Conservation (phyloP, 257 asterid genomes). For the Primulina tabacum region DNA sequence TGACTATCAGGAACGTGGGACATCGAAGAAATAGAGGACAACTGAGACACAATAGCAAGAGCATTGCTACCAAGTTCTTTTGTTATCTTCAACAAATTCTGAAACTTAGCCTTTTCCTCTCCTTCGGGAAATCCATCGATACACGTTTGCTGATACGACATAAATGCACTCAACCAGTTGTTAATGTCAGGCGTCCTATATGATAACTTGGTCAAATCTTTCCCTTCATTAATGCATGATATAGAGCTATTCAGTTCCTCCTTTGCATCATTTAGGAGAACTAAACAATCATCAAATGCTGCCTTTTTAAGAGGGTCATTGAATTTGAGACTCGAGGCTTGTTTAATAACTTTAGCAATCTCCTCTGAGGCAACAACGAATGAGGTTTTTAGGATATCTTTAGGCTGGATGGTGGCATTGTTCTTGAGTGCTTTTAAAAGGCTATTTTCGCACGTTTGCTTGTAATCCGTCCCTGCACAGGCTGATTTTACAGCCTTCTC, state of each 20-base stretch:
- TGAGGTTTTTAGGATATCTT: slow-evolving; percentile 49
- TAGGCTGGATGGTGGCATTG: slow-evolving; percentile 32
- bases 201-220: slow-evolving; percentile 18
- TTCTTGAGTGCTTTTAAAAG: slow-evolving; percentile 39
- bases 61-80: slow-evolving; percentile 70
- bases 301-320: slow-evolving; percentile 50
- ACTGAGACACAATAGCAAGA: slow-evolving; percentile 49
- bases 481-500: slow-evolving; percentile 46
- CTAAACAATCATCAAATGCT: slow-evolving; percentile 40
- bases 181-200: slow-evolving; percentile 42
- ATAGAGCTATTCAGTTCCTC: slow-evolving; percentile 63
- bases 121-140: slow-evolving; percentile 78
- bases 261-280: slow-evolving; percentile 53
- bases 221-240: slow-evolving; percentile 28
- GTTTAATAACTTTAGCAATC: slow-evolving; percentile 36
- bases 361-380: slow-evolving; percentile 43
- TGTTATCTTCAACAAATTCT: slow-evolving; percentile 33
- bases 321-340: slow-evolving; percentile 34
- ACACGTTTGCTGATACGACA: slow-evolving; percentile 77
- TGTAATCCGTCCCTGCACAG: slow-evolving; percentile 61
- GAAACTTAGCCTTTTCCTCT: slow-evolving; percentile 34
- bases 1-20: slow-evolving; percentile 12
- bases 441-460: slow-evolving; percentile 54
- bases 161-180: slow-evolving; percentile 78
- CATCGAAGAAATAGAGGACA: slow-evolving; percentile 27